These are phyloP conservation scores for Brassica juncea DNA, from an alignment of 345 rosid species.

Conservation along the genomic window DNA sequence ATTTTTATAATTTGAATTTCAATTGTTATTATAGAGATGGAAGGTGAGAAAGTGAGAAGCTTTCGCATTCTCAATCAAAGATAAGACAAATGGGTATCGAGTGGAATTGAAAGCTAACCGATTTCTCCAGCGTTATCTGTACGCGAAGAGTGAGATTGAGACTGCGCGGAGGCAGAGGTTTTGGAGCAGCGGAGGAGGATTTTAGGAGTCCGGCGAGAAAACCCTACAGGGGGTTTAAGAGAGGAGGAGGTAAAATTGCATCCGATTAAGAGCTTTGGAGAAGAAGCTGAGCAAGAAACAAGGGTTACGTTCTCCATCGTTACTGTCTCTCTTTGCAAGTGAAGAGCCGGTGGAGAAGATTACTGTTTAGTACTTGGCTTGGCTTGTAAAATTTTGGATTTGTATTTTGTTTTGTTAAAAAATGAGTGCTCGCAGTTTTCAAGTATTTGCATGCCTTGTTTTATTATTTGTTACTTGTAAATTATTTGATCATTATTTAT, in stretches of 20 bases:
- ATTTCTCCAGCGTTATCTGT: constrained; percentile 16
- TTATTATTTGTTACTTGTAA: no score
- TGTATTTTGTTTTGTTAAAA: background rate
- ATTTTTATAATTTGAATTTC: background rate
- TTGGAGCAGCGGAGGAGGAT: constrained; percentile 40
- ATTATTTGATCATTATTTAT: no score
- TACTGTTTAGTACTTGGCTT: no score
- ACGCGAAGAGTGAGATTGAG: constrained; percentile 7
- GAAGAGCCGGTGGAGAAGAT: no score
- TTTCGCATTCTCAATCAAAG: background rate
- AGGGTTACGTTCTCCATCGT: constrained; percentile 35
- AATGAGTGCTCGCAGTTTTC: no score
- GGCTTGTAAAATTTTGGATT: no score
- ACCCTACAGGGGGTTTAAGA: constrained; percentile 39
- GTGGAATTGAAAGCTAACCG: constrained; percentile 21
- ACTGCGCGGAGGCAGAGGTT: constrained; percentile 36
- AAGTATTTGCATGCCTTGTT: background rate
- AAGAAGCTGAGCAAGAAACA: constrained; percentile 39
- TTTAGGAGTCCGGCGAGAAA: constrained; percentile 38
- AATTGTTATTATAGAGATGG: background rate
- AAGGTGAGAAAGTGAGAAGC: background rate
- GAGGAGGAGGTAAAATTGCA: constrained; percentile 36
- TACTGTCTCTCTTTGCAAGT: background rate
- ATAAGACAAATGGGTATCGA: background rate
- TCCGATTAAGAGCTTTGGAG: constrained; percentile 44